Evolutionary conservation across 2,329 filamentous ascomycete species (phyloP).

Genomic region (Nothopassalora personata): DNA sequence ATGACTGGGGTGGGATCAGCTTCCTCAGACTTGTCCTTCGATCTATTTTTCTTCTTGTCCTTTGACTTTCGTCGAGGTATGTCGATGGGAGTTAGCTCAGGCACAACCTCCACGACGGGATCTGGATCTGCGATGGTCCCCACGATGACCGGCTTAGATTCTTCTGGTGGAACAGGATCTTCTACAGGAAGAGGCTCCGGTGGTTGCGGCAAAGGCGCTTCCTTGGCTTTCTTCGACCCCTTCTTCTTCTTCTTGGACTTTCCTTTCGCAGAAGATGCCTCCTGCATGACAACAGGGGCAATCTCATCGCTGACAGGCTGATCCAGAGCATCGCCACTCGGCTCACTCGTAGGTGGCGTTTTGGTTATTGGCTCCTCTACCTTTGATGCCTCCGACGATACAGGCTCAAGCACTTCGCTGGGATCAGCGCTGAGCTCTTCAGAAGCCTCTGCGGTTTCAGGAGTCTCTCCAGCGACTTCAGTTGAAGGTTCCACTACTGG

Average conservation of each 20-base stretch:
- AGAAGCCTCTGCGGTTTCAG: not conserved
- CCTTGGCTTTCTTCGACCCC: conserved; percentile 6
- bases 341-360: not conserved
- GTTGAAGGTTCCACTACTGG: not conserved
- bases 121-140: too few species aligned
- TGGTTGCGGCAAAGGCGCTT: not conserved
- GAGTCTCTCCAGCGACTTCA: not conserved
- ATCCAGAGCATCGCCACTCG: not conserved
- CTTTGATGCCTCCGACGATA: not conserved
- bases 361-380: not conserved
- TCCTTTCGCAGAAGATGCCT: not conserved
- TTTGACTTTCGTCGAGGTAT: conserved; percentile 2
- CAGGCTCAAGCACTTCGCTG: not conserved
- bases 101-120: not conserved
- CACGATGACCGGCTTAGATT: too few species aligned
- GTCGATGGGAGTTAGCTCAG: not conserved
- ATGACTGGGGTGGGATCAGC: not conserved
- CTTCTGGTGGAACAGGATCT: not conserved
- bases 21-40: conserved; percentile 9
- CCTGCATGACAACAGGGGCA: not conserved
- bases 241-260: conserved; percentile 8
- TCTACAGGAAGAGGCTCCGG: not conserved
- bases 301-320: not conserved
- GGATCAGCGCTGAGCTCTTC: not conserved
- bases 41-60: conserved; percentile 13